A percentile compares a stretch with the other conserved stretches of the same genome.
Conservation (phyloP, 116 monocot genomes). For the Cymodocea nodosa region DNA sequence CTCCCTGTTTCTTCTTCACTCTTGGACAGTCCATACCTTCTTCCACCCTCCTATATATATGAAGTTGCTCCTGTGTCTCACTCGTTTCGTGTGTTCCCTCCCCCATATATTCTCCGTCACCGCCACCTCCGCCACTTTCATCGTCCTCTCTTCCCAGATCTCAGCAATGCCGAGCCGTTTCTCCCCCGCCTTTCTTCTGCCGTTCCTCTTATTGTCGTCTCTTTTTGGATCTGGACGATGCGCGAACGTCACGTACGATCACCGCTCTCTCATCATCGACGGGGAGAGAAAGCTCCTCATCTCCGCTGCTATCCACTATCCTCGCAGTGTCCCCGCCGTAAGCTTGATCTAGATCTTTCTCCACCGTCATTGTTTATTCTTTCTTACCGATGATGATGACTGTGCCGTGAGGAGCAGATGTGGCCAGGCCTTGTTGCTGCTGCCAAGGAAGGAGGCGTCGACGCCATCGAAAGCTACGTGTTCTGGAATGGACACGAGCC, state of each 20-base stretch:
- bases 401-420: conserved; percentile 38
- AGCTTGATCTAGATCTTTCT: conserved; percentile 1
- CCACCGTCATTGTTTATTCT: neutral
- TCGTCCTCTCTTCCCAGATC: too few species aligned
- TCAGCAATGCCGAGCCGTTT: too few species aligned
- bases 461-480: conserved; percentile 82
- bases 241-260: conserved; percentile 78
- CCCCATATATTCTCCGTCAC: too few species aligned
- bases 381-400: neutral
- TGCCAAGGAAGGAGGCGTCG: conserved; percentile 73
- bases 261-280: conserved; percentile 80
- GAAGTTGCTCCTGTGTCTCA: too few species aligned
- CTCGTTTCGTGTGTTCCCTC: too few species aligned
- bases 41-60: too few species aligned
- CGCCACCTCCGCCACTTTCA: too few species aligned
- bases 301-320: conserved; percentile 97
- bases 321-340: conserved; percentile 91
- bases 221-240: neutral
- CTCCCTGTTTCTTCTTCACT: too few species aligned
- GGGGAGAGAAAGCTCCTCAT: conserved; percentile 70
- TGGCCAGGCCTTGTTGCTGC: conserved; percentile 78
- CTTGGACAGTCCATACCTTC: too few species aligned
- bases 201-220: neutral
- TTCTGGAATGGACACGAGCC: conserved; percentile 98
- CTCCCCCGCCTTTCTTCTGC: neutral